Evolutionary conservation across 805 yeast species (phyloP).

Genomic region (Cyberlindnera amylophila): DNA sequence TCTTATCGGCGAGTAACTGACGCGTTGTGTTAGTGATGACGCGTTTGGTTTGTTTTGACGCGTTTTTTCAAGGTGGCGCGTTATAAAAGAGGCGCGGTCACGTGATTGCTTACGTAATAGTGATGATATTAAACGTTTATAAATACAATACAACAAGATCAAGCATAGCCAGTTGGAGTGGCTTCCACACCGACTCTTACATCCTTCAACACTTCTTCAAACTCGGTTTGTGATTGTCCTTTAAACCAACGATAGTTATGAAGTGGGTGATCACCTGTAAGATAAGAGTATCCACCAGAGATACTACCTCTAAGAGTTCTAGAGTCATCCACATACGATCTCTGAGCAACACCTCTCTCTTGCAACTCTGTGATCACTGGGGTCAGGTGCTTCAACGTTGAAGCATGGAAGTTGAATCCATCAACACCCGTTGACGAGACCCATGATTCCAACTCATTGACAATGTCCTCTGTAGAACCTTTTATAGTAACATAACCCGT

Average conservation of each 20-base stretch:
- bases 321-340: neutral
- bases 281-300: neutral
- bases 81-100: too few relatives aligned
- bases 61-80: too few relatives aligned
- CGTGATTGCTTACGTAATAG: too few relatives aligned
- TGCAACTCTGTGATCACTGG: slow-evolving; percentile 37
- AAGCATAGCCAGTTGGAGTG: neutral
- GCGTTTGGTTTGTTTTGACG: too few relatives aligned
- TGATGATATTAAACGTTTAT: neutral
- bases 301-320: slow-evolving; percentile 22
- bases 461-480: neutral
- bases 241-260: slow-evolving; percentile 18
- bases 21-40: too few relatives aligned
- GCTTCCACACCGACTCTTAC: neutral
- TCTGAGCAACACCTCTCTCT: slow-evolving; percentile 5
- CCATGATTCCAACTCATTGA: slow-evolving; percentile 32
- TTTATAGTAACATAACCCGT: neutral
- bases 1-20: too few relatives aligned
- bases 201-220: slow-evolving; percentile 3
- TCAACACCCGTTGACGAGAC: slow-evolving; percentile 38
- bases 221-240: slow-evolving; percentile 2
- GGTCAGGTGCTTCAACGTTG: slow-evolving; percentile 36
- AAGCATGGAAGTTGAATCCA: slow-evolving; percentile 40
- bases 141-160: too few relatives aligned
- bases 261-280: slow-evolving; percentile 1